Percentiles rank a stretch among this genome's conserved stretches.
Evolutionary conservation across 306 rosid genomes (phyloP).

Genomic region (Lablab purpureus): DNA sequence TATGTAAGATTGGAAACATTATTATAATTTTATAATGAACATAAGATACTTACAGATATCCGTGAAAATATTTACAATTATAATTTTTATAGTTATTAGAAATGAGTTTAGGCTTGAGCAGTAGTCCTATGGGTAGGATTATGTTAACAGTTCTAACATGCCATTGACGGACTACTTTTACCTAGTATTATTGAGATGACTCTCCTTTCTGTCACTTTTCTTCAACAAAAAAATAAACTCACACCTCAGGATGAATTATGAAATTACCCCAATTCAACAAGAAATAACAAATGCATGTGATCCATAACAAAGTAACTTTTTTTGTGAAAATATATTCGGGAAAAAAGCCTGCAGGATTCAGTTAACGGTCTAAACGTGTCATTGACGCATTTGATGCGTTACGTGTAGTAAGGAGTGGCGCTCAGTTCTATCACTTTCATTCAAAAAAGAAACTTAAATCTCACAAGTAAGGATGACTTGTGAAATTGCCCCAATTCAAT

Average conservation of each 20-base stretch:
- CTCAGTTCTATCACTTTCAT: not conserved
- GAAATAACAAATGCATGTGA: too few relatives aligned
- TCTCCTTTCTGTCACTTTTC: too few relatives aligned
- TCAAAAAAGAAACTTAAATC: not conserved
- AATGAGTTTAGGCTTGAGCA: not conserved
- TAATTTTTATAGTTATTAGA: not conserved
- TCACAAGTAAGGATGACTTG: not conserved
- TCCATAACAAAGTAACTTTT: too few relatives aligned
- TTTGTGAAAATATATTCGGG: not conserved
- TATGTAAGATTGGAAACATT: not conserved
- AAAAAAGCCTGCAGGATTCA: too few relatives aligned
- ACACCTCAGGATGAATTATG: too few relatives aligned
- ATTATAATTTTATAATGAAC: not conserved
- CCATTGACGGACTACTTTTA: too few relatives aligned
- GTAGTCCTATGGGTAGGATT: too few relatives aligned
- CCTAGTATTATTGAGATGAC: too few relatives aligned
- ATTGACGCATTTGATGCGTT: not conserved
- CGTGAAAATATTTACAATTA: not conserved
- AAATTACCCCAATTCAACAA: too few relatives aligned
- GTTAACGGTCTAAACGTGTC: too few relatives aligned
- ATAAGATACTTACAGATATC: not conserved
- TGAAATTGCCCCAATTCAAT: constrained; percentile 28
- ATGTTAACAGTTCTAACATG: too few relatives aligned
- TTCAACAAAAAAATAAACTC: too few relatives aligned
- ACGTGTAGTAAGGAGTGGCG: not conserved